Conservation (phyloP, 805 yeast genomes). For the Myxozyma vanderwaltii region DNA sequence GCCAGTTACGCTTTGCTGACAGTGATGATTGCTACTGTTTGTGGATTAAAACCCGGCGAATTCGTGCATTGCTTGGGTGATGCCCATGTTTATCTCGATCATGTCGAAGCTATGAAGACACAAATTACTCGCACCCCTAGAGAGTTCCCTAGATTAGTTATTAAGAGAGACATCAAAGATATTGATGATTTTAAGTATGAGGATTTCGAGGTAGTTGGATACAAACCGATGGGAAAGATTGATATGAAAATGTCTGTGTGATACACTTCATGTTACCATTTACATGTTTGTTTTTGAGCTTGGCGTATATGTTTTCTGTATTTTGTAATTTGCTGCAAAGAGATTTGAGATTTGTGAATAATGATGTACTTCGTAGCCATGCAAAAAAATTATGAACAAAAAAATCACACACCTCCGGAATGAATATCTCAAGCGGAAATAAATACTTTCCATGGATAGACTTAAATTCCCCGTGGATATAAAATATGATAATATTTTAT, state of each 20-base stretch:
- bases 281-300: neutral
- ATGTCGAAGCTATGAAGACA: constrained; percentile 82
- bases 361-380: too few relatives aligned
- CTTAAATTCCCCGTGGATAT: too few relatives aligned
- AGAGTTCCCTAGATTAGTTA: constrained; percentile 73
- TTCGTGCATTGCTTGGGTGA: constrained; percentile 96
- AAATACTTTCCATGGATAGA: too few relatives aligned
- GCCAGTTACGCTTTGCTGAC: constrained; percentile 94
- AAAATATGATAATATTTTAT: too few relatives aligned
- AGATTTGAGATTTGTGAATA: too few relatives aligned
- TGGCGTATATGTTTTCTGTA: neutral
- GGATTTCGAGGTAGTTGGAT: constrained; percentile 79
- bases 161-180: constrained; percentile 62
- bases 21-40: constrained; percentile 93
- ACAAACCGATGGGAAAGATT: constrained; percentile 79
- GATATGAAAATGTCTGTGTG: constrained; percentile 98
- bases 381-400: too few relatives aligned
- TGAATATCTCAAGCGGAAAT: too few relatives aligned
- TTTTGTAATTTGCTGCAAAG: too few relatives aligned
- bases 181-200: constrained; percentile 90
- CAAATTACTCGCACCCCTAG: constrained; percentile 78
- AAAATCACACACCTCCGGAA: too few relatives aligned
- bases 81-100: constrained; percentile 92
- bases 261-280: constrained; percentile 7
- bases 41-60: constrained; percentile 93